A percentile compares a stretch with the other conserved stretches of the same genome.
phyloP scores from a whole-genome alignment of 352 stramenopile species.

The Phytopythium chamaehyphon region DNA sequence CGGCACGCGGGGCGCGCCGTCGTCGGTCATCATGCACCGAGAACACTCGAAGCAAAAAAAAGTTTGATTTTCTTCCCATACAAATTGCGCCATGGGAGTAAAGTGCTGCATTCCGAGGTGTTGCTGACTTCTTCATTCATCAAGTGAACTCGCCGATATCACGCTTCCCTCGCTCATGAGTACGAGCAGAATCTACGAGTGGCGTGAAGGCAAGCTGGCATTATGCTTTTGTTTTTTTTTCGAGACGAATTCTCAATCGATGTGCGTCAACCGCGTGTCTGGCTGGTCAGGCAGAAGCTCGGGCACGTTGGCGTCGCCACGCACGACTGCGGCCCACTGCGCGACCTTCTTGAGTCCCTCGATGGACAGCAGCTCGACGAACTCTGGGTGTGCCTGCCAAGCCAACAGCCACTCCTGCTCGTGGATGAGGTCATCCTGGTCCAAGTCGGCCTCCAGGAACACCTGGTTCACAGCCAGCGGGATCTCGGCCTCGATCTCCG shows the following conservation, averaged over 20 bases:
- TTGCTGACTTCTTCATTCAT: no score
- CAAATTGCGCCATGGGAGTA: no score
- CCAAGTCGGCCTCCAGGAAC: slow-evolving; percentile 68
- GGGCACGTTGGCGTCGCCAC: slow-evolving; percentile 20
- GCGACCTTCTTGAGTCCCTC: slow-evolving; percentile 85
- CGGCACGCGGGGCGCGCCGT: slow-evolving; percentile 18
- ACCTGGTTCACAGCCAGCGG: slow-evolving; percentile 82
- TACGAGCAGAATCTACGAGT: no score
- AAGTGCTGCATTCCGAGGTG: no score
- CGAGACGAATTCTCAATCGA: no score
- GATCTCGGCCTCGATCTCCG: slow-evolving; percentile 79
- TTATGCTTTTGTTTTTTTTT: no score
- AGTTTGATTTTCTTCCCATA: no score
- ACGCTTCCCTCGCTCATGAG: no score
- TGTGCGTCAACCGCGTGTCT: slow-evolving; percentile 54
- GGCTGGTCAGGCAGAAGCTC: slow-evolving; percentile 16
- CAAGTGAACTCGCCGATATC: no score
- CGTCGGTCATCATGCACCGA: slow-evolving; percentile 2
- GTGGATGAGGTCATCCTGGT: slow-evolving; percentile 76
- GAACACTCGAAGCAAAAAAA: slow-evolving; percentile 4
- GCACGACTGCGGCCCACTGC: slow-evolving; percentile 68
- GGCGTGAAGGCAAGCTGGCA: no score
- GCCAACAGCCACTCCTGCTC: slow-evolving; percentile 81
- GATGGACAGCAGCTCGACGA: slow-evolving; percentile 82
- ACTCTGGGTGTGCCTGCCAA: slow-evolving; percentile 74